A percentile compares a stretch with the other conserved stretches of the same genome.
Conservation (phyloP, 495 filamentous ascomycete species). For the Daldinia loculata region DNA sequence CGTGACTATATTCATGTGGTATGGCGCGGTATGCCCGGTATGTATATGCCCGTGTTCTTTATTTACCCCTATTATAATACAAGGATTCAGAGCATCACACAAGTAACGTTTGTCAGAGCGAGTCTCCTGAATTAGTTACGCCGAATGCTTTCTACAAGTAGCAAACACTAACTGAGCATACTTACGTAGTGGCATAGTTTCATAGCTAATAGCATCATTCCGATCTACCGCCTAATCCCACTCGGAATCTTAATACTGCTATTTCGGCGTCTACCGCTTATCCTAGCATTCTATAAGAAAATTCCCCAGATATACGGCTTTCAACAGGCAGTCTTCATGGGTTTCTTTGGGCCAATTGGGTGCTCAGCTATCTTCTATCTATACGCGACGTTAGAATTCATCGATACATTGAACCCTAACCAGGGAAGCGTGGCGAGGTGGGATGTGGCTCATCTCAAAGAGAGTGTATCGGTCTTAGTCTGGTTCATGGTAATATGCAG, state of each 20-base stretch:
- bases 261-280: conserved; percentile 78
- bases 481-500: conserved; percentile 91
- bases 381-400: conserved; percentile 77
- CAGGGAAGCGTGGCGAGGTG: conserved; percentile 65
- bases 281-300: conserved; percentile 75
- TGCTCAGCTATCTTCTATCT: conserved; percentile 92
- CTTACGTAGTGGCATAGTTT: conserved; percentile 69
- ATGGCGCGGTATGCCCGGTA: conserved; percentile 80
- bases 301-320: conserved; percentile 75
- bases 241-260: conserved; percentile 84
- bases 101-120: not conserved
- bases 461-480: conserved; percentile 74
- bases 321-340: conserved; percentile 80
- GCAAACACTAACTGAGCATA: conserved; percentile 9
- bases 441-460: conserved; percentile 71
- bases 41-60: conserved; percentile 3
- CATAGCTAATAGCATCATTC: conserved; percentile 70
- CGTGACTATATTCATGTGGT: conserved; percentile 86
- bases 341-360: conserved; percentile 96
- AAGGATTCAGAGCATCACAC: not conserved
- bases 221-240: conserved; percentile 78
- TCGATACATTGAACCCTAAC: conserved; percentile 60
- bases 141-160: not conserved
- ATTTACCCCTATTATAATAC: not conserved
- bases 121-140: not conserved